A percentile compares a stretch with the other conserved stretches of the same genome.
These are phyloP conservation scores for Termitomyces eurrhizus DNA, from an alignment of 768 basidiomycete species.

Conservation along the genomic window DNA sequence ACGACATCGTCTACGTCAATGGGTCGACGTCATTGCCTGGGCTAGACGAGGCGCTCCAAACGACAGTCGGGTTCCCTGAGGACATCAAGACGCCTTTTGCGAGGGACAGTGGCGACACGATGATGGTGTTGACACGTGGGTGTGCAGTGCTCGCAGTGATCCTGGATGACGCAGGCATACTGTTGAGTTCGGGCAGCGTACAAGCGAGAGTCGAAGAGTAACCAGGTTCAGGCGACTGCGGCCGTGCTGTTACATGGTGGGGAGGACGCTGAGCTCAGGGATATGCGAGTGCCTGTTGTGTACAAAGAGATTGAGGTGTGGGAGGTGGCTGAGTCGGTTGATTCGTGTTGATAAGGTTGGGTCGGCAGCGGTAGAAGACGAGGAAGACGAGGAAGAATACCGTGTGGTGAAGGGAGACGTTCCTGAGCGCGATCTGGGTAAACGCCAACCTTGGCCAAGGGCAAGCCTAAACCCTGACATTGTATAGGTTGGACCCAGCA, in stretches of 20 bases:
- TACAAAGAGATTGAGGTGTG: slow-evolving; percentile 77
- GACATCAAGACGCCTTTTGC: too few species aligned
- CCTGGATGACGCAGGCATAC: slow-evolving; percentile 40
- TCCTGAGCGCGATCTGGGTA: slow-evolving; percentile 41
- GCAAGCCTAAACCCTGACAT: too few species aligned
- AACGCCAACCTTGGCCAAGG: too few species aligned
- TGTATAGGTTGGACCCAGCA: too few species aligned
- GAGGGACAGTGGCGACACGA: slow-evolving; percentile 79
- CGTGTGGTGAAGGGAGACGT: slow-evolving; percentile 44
- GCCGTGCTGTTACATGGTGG: too few species aligned
- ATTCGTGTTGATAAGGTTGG: slow-evolving; percentile 61
- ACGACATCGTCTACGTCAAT: slow-evolving; percentile 79
- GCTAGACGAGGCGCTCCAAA: too few species aligned
- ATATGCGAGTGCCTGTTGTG: too few species aligned
- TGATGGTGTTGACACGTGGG: slow-evolving; percentile 73
- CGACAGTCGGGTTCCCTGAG: too few species aligned
- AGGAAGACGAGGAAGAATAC: slow-evolving; percentile 45
- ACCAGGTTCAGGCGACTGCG: too few species aligned
- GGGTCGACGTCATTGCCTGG: too few species aligned
- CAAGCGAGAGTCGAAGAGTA: slow-evolving; percentile 25
- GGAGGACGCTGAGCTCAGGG: too few species aligned
- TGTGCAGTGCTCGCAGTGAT: slow-evolving; percentile 61
- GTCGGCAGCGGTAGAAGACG: slow-evolving; percentile 42
- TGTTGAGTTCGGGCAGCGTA: slow-evolving; percentile 52
- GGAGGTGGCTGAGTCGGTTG: slow-evolving; percentile 71